Evolutionary conservation across 2,329 filamentous ascomycete genomes (phyloP).

Genomic region (Neofusicoccum kwambonambiense): DNA sequence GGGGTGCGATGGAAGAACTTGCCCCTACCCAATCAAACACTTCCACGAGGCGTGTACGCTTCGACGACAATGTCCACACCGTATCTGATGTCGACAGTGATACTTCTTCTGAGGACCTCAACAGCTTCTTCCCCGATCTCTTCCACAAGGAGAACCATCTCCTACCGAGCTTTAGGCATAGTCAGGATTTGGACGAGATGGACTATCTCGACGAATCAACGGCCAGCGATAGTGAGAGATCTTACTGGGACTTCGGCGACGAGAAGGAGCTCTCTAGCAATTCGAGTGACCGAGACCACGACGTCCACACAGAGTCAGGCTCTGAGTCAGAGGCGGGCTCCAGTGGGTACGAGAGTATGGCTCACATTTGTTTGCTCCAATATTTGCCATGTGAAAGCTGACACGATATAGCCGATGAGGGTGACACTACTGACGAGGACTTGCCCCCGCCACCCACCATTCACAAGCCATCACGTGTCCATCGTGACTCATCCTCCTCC

Average conservation of each 20-base stretch:
- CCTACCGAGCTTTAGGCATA: slow-evolving; percentile 68
- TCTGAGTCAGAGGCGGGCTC: slow-evolving; percentile 42
- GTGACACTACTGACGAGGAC: slow-evolving; percentile 62
- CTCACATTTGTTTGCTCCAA: slow-evolving; percentile 21
- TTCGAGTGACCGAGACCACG: slow-evolving; percentile 23
- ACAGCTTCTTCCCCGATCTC: slow-evolving; percentile 72
- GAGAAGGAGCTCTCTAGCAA: slow-evolving; percentile 41
- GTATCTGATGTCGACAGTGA: slow-evolving; percentile 56
- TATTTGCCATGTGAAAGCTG: slow-evolving; percentile 41
- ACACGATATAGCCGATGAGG: slow-evolving; percentile 54
- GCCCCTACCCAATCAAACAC: slow-evolving; percentile 8
- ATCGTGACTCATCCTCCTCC: slow-evolving; percentile 50
- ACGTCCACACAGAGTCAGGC: slow-evolving; percentile 32
- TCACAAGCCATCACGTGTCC: slow-evolving; percentile 38
- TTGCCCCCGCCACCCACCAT: slow-evolving; percentile 49
- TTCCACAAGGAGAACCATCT: slow-evolving; percentile 74
- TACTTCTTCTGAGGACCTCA: slow-evolving; percentile 55
- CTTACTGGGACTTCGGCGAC: slow-evolving; percentile 63
- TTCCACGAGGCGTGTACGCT: slow-evolving; percentile 66
- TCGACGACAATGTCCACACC: slow-evolving; percentile 60
- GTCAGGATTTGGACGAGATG: slow-evolving; percentile 67
- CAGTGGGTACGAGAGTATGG: slow-evolving; percentile 61
- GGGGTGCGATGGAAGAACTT: slow-evolving; percentile 1
- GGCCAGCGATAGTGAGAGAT: slow-evolving; percentile 42
- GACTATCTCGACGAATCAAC: slow-evolving; percentile 39